These are phyloP conservation scores for Melampsora americana DNA, from an alignment of 1,284 basidiomycete species.

Conservation along the genomic window DNA sequence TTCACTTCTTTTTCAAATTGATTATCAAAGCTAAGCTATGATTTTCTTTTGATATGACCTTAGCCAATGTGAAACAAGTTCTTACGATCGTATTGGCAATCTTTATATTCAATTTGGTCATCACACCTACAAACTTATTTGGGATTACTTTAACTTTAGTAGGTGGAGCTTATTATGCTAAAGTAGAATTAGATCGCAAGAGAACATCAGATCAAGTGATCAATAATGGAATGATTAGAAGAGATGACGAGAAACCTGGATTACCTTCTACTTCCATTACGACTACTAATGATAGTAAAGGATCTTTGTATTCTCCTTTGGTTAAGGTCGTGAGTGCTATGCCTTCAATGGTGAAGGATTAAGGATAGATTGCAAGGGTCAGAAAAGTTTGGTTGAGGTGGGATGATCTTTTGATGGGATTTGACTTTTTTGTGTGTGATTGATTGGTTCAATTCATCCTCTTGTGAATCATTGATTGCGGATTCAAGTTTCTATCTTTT, in stretches of 20 bases:
- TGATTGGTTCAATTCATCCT: no score
- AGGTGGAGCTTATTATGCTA: constrained; percentile 64
- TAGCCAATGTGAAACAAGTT: constrained; percentile 90
- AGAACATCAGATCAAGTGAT: neutral
- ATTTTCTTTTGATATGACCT: neutral
- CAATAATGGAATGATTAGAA: neutral
- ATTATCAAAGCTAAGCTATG: no score
- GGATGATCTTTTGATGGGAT: no score
- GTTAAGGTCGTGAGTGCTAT: no score
- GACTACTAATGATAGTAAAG: no score
- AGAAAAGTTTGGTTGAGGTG: no score
- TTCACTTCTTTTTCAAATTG: neutral
- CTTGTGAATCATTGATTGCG: no score
- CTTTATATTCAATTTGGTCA: constrained; percentile 72
- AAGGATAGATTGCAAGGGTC: no score
- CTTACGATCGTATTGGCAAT: constrained; percentile 82
- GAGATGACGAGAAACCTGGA: neutral
- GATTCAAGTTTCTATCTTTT: no score
- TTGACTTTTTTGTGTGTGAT: no score
- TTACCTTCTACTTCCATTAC: neutral
- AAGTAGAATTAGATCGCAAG: constrained; percentile 24
- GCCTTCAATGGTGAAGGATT: no score
- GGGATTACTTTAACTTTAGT: constrained; percentile 76
- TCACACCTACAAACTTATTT: constrained; percentile 70
- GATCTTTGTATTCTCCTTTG: no score